Conservation (phyloP, 1,139 yeast species). For the Hansenula anomala region DNA sequence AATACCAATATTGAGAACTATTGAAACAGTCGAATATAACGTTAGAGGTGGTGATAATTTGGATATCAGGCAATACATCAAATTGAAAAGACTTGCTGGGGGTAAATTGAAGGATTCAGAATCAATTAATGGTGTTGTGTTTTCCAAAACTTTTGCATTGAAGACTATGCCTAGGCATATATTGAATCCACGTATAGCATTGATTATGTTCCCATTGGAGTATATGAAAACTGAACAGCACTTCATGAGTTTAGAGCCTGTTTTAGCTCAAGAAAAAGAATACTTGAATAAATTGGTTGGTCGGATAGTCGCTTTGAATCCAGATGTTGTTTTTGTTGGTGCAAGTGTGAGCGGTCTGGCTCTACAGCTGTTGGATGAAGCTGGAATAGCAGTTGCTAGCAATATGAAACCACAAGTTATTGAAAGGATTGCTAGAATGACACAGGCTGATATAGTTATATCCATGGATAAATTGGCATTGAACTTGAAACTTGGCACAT, state of each 20-base stretch:
- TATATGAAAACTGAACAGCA: slow-evolving; percentile 67
- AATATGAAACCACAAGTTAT: slow-evolving; percentile 81
- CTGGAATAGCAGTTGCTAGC: slow-evolving; percentile 73
- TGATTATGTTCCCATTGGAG: slow-evolving; percentile 87
- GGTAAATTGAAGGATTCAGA: slow-evolving; percentile 57
- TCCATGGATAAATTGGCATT: slow-evolving; percentile 62
- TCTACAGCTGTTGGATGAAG: slow-evolving; percentile 60
- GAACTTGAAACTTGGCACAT: slow-evolving; percentile 63
- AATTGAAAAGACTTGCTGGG: slow-evolving; percentile 80
- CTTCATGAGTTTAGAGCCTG: slow-evolving; percentile 77
- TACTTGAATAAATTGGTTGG: slow-evolving; percentile 78
- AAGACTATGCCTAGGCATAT: slow-evolving; percentile 69
- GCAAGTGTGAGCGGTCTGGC: slow-evolving; percentile 86
- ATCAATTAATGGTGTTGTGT: slow-evolving; percentile 73
- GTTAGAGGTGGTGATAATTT: slow-evolving; percentile 64
- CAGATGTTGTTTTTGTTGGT: slow-evolving; percentile 77
- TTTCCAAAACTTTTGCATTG: slow-evolving; percentile 81
- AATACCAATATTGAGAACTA: slow-evolving; percentile 39
- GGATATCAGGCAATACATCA: slow-evolving; percentile 84
- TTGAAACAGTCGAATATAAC: slow-evolving; percentile 48
- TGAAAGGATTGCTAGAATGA: slow-evolving; percentile 72
- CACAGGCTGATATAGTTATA: slow-evolving; percentile 74
- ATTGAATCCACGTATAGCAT: slow-evolving; percentile 66
- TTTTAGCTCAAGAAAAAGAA: slow-evolving; percentile 84
- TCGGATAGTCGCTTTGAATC: slow-evolving; percentile 69